phyloP scores from a whole-genome alignment of 129 eudicot genomes.

The Gnaphalium uliginosum region DNA sequence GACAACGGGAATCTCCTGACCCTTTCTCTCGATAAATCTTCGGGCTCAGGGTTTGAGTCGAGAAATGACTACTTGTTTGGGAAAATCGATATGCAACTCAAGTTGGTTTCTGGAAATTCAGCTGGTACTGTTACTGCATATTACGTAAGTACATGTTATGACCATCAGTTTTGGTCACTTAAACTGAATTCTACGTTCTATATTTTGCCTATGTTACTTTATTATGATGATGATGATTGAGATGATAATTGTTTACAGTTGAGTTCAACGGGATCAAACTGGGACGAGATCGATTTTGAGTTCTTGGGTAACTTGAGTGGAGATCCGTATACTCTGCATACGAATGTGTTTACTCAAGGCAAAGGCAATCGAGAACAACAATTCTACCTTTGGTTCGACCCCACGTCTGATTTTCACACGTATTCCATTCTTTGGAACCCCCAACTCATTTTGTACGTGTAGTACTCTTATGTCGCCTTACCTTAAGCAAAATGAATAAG shows the following conservation, averaged over 20 bases:
- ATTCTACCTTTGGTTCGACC: conserved; percentile 48
- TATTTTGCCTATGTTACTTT: too few relatives aligned
- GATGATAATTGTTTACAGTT: conserved; percentile 8
- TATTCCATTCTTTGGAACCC: conserved; percentile 50
- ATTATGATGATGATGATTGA: not conserved
- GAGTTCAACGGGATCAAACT: conserved; percentile 3
- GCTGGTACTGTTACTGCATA: conserved; percentile 56
- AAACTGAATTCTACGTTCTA: too few relatives aligned
- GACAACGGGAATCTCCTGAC: conserved; percentile 47
- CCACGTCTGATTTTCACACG: conserved; percentile 42
- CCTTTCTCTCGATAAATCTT: conserved; percentile 49
- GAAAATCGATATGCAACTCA: conserved; percentile 55
- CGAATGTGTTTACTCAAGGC: conserved; percentile 48
- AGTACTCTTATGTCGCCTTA: not conserved
- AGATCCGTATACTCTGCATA: conserved; percentile 44
- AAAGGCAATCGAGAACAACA: conserved; percentile 47
- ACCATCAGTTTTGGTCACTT: not conserved
- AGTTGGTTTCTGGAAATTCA: conserved; percentile 56
- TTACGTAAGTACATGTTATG: conserved; percentile 17
- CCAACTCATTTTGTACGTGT: conserved; percentile 2
- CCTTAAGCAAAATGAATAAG: too few relatives aligned
- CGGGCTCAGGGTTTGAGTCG: conserved; percentile 64
- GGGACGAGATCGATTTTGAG: conserved; percentile 51
- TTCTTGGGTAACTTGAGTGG: conserved; percentile 47
- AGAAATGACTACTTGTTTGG: conserved; percentile 48